Evolutionary conservation across 1,139 yeast genomes (phyloP).

Genomic region (Nakaseomyces glabratus): DNA sequence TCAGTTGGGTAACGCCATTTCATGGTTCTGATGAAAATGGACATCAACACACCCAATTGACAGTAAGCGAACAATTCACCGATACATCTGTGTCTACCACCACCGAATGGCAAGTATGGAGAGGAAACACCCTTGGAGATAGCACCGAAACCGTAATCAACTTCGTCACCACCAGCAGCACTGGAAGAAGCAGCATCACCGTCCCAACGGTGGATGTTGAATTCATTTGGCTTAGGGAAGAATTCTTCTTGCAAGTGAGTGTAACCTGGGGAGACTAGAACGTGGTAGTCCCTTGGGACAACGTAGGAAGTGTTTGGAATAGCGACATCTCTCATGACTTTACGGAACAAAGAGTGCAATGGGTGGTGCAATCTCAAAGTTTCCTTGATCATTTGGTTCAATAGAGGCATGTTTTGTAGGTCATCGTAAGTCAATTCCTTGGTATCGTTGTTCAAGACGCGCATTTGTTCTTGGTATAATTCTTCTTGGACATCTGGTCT

Average conservation of each 20-base stretch:
- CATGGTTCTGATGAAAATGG: conserved; percentile 66
- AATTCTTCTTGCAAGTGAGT: conserved; percentile 67
- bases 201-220: conserved; percentile 89
- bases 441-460: conserved; percentile 49
- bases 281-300: conserved; percentile 84
- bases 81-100: conserved; percentile 98
- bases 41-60: conserved; percentile 80
- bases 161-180: conserved; percentile 39
- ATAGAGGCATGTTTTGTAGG: conserved; percentile 69
- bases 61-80: conserved; percentile 98
- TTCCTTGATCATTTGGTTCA: conserved; percentile 80
- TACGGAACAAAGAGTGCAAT: conserved; percentile 89
- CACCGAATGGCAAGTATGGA: conserved; percentile 96
- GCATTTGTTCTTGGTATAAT: conserved; percentile 61
- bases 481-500: conserved; percentile 76
- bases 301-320: conserved; percentile 75
- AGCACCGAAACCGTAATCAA: conserved; percentile 94
- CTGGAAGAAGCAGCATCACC: conserved; percentile 37
- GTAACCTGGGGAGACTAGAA: conserved; percentile 89
- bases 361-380: conserved; percentile 95
- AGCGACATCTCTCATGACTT: conserved; percentile 67
- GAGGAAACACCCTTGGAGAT: conserved; percentile 92
- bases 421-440: conserved; percentile 70
- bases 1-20: conserved; percentile 64
- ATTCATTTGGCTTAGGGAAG: conserved; percentile 64